Conservation (phyloP, 2,329 filamentous ascomycete species). For the Cladophialophora carrionii region DNA sequence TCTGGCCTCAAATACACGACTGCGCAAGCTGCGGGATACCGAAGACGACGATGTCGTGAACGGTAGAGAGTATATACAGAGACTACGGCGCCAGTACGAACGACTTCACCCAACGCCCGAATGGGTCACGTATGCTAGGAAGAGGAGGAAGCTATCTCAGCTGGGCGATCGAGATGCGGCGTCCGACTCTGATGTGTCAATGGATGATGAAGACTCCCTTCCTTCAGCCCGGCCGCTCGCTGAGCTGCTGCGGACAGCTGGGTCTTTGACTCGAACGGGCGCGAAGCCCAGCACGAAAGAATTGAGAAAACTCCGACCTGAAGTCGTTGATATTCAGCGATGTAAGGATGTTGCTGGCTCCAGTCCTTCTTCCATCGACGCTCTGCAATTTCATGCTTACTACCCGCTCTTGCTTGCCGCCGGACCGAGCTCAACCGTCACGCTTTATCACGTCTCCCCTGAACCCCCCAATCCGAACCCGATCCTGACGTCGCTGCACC, state of each 20-base stretch:
- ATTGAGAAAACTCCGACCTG: slow-evolving; percentile 72
- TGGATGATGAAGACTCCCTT: slow-evolving; percentile 60
- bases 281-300: slow-evolving; percentile 58
- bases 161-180: slow-evolving; percentile 54
- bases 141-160: slow-evolving; percentile 28
- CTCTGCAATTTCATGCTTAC: slow-evolving; percentile 84
- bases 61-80: slow-evolving; percentile 80
- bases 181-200: slow-evolving; percentile 51
- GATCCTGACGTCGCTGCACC: slow-evolving; percentile 84
- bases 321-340: slow-evolving; percentile 87
- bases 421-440: slow-evolving; percentile 80
- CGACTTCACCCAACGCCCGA: slow-evolving; percentile 64
- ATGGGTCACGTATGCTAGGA: slow-evolving; percentile 55
- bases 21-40: slow-evolving; percentile 80
- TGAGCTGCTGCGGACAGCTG: slow-evolving; percentile 74
- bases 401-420: slow-evolving; percentile 82
- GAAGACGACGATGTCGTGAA: slow-evolving; percentile 84
- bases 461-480: slow-evolving; percentile 80
- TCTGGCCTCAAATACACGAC: slow-evolving; percentile 70
- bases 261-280: slow-evolving; percentile 62
- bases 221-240: slow-evolving; percentile 76
- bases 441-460: slow-evolving; percentile 84
- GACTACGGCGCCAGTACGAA: slow-evolving; percentile 77
- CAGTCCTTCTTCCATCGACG: slow-evolving; percentile 69
- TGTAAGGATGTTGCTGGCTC: slow-evolving; percentile 77